Percentiles rank a stretch among this genome's conserved stretches.
Conservation (phyloP, 768 basidiomycete species). For the Termitomyces sp. region DNA sequence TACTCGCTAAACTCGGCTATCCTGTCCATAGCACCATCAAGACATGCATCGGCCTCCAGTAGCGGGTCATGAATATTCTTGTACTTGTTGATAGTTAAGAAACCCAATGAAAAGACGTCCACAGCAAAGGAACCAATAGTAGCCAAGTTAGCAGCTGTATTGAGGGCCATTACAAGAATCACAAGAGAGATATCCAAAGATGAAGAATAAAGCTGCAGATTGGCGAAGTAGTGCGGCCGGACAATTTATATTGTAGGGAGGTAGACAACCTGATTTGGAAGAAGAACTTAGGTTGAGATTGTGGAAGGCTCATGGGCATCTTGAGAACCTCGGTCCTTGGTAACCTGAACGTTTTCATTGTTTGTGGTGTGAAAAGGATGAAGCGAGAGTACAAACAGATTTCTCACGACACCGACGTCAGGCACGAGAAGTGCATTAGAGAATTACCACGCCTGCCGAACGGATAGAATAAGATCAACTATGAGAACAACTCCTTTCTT, state of each 20-base stretch:
- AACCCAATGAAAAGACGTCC: background rate
- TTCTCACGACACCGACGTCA: background rate
- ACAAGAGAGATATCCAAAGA: background rate
- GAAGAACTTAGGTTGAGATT: background rate
- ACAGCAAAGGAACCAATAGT: background rate
- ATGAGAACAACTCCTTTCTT: background rate
- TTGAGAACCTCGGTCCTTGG: background rate
- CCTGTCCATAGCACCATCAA: background rate
- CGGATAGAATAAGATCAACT: background rate
- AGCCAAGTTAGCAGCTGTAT: background rate
- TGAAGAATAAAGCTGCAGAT: background rate
- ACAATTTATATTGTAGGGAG: background rate
- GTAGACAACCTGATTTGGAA: background rate
- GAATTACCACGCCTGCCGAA: background rate
- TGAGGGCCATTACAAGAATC: background rate
- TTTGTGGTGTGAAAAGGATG: background rate
- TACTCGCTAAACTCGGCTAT: background rate
- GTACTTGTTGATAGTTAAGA: background rate
- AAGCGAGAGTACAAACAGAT: background rate
- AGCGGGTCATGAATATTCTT: background rate
- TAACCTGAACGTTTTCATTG: background rate
- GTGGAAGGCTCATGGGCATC: background rate
- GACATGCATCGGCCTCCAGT: background rate
- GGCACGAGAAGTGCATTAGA: background rate
- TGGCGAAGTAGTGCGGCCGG: too few species aligned